These are phyloP conservation scores for Aspergillus pseudotamarii DNA, from an alignment of 2,329 filamentous ascomycete genomes.

Conservation along the genomic window DNA sequence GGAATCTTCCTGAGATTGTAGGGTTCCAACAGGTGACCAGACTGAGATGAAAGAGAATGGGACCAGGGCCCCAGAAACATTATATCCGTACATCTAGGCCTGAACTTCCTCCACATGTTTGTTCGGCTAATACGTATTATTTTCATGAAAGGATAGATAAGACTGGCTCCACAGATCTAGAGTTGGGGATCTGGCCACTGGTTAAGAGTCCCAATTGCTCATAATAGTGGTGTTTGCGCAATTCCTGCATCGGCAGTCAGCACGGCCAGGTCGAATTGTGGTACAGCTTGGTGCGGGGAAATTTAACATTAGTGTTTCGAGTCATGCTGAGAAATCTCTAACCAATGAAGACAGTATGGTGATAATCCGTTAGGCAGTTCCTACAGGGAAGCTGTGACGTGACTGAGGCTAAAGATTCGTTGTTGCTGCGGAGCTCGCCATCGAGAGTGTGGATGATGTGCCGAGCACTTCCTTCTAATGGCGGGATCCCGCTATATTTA, in stretches of 20 bases:
- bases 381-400: slow-evolving; percentile 5
- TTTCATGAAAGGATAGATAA: neutral
- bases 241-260: slow-evolving; percentile 1
- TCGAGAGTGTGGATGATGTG: slow-evolving; percentile 16
- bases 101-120: neutral
- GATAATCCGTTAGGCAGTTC: no score
- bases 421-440: slow-evolving; percentile 12
- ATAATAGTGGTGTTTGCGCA: slow-evolving; percentile 12
- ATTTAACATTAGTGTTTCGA: neutral
- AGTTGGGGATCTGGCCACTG: neutral
- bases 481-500: no score
- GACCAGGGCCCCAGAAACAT: neutral
- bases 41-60: neutral
- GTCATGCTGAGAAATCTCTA: neutral
- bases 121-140: neutral
- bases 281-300: neutral
- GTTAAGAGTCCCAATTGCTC: slow-evolving; percentile 1
- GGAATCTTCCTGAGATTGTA: neutral
- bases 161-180: neutral
- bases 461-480: neutral
- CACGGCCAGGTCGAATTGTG: neutral
- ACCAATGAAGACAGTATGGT: neutral
- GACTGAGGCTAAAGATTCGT: neutral
- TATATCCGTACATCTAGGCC: neutral
- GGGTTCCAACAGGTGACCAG: neutral